Evolutionary conservation across 2,329 filamentous ascomycete genomes (phyloP).

Genomic region (Neofusicoccum ribis): DNA sequence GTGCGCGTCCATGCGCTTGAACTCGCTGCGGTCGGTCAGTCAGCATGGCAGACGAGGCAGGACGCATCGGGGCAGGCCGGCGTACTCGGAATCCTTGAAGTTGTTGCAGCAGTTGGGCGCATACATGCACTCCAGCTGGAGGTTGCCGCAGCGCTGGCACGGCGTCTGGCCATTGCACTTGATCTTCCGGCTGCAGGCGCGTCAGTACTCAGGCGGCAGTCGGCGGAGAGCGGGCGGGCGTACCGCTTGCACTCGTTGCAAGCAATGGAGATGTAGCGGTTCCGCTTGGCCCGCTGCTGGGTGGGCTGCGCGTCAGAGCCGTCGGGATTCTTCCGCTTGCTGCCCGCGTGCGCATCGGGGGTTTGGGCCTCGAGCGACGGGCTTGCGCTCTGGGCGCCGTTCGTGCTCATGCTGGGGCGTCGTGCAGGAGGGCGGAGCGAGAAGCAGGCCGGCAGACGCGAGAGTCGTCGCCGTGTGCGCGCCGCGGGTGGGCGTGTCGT

Average conservation of each 20-base stretch:
- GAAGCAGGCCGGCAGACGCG: neutral
- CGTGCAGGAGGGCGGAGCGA: neutral
- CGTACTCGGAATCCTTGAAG: conserved; percentile 83
- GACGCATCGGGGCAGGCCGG: neutral
- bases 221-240: conserved; percentile 23
- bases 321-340: conserved; percentile 47
- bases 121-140: conserved; percentile 64
- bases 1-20: conserved; percentile 75
- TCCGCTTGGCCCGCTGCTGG: conserved; percentile 61
- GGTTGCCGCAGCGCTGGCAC: conserved; percentile 65
- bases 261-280: conserved; percentile 67
- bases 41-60: neutral
- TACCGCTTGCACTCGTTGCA: conserved; percentile 53
- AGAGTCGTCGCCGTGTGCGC: conserved; percentile 2
- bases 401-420: conserved; percentile 19
- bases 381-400: conserved; percentile 37
- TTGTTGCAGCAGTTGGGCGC: conserved; percentile 71
- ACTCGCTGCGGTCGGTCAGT: conserved; percentile 57
- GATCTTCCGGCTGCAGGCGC: conserved; percentile 67
- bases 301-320: conserved; percentile 28
- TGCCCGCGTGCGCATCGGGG: conserved; percentile 18
- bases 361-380: conserved; percentile 29
- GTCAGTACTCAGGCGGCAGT: conserved; percentile 30
- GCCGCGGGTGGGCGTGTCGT: neutral
- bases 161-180: conserved; percentile 67